Base-by-base conservation (phyloP, 768 basidiomycete species). In the Fomitopsis serialis region DNA sequence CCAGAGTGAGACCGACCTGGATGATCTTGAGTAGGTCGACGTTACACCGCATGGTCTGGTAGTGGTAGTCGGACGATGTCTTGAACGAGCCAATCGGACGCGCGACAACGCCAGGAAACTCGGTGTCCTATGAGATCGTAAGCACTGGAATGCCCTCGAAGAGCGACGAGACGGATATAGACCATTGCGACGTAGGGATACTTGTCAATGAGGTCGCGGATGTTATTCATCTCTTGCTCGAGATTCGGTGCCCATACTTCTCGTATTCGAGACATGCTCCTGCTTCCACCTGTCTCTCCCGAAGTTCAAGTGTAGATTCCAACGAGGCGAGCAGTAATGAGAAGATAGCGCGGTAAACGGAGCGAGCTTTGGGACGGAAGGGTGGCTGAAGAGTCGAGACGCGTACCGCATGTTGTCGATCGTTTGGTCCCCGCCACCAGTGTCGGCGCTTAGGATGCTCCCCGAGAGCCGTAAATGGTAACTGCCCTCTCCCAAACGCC, bases 11-110 rank as follows among this genome's bases (percentile, higher is more conserved):
- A 5, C 97, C 97, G 56, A 98, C 84, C 73, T 99, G 97, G 48
- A 99, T 98, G 72, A 98, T 90, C 74, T 92, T 93, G 60, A 99
- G 79, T 46, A 98, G 76, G 78, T 99, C 97, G 63, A 98, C 97
- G 71, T 99, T 99, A 74, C 95, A 97, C 56, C 97, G 87, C 89
- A 99, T 96, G 2, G 97, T 99, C 71, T 99, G 97, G 71, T 98
- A 99, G 71, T 98, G 96, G 66, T 98, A 98, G 72, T 99, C 97
- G 21, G 93, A 93, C 11, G 93, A 92, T 0, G 94, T 95, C 69
- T 92, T 93, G 78, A 98, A 98, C 32, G 85, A 77, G 5, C 97
- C 97, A 63, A 99, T 96, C 2, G 97, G 97, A 19, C 97, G 82
- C 2, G 96, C 97, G 52, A 99, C 97, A 42, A 98, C 94, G 9